Conservation (phyloP, 768 basidiomycete species). For the Boletus vinaceobasis region DNA sequence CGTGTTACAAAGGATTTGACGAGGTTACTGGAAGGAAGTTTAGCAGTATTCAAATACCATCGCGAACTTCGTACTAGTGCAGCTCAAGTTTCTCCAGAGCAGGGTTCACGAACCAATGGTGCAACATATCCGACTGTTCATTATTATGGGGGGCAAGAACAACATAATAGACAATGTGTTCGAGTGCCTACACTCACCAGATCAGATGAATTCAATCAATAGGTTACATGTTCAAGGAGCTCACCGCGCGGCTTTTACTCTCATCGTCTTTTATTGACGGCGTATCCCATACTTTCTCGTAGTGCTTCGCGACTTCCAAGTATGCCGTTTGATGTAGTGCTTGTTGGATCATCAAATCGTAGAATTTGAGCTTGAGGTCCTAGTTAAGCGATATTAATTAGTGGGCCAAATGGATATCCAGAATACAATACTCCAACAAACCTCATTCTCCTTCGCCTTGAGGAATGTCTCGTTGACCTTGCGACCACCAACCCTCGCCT, state of each 20-base stretch:
- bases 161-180: constrained; percentile 93
- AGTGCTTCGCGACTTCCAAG: constrained; percentile 92
- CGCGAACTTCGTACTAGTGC: constrained; percentile 62
- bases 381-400: constrained; percentile 31
- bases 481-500: constrained; percentile 85
- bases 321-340: constrained; percentile 82
- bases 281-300: constrained; percentile 96
- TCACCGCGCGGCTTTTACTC: constrained; percentile 63
- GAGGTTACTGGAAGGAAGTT: constrained; percentile 61
- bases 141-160: constrained; percentile 93
- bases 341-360: constrained; percentile 95
- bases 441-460: constrained; percentile 86
- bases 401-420: background rate
- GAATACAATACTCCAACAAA: constrained; percentile 33
- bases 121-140: constrained; percentile 95
- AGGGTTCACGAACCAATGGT: constrained; percentile 78
- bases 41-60: background rate
- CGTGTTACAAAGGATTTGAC: constrained; percentile 91
- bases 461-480: constrained; percentile 94
- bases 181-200: constrained; percentile 61
- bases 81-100: constrained; percentile 76
- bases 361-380: constrained; percentile 95
- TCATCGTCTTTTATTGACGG: constrained; percentile 88
- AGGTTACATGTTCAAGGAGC: constrained; percentile 20
- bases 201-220: constrained; percentile 1